Evolutionary conservation across 148 eudicot species (phyloP), one percentile per base, ranked within the genome.

Genomic region (Chenopodium berlandieri): DNA sequence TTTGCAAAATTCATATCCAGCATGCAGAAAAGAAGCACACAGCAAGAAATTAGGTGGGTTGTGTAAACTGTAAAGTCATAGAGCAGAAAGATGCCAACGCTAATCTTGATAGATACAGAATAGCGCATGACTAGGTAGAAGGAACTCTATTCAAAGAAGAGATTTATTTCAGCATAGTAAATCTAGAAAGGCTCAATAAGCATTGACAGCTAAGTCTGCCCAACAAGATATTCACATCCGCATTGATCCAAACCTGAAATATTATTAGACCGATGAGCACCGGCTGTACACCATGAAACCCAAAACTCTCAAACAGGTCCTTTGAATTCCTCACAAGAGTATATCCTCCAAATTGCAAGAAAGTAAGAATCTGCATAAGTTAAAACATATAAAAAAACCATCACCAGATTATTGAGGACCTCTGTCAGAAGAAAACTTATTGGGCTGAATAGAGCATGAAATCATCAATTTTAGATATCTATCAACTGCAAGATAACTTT

Each of bases 191-290:
- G 34, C 4, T 23, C 62, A 68, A 32, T 46, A 16, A 68, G 30
- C 37, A 8, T 25, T 75, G 75, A 76, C 44, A 27, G 40, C 37
- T 22, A 77, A 27, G 25, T 65, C 77, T 34, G 77, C 47, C 75
- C 52, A 71, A 9, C 48, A 62, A 47, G 37, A 48, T 27, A 69
- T 13, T 20, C 71, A 47, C 69, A 32, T 71, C 46, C 63, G 13
- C 5, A 22, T 71, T 14, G 71, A 72, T 9, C 56, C 80, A 83
- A 86, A 94, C 99, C 99, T 97, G 99, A 86, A 94, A 97, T 68
- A 97, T 86, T 82, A 97, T 94, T 79, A 97, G 97, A 63, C 99
- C 99, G 83, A 97, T 97, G 76, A 97, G 95, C 54, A 97, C 99
- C 56, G 99, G 97, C 81, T 97, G 99, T 8, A 91, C 90, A 85